Evolutionary conservation across 805 yeast genomes (phyloP).

Genomic region (Debaryomyces tyrocola): DNA sequence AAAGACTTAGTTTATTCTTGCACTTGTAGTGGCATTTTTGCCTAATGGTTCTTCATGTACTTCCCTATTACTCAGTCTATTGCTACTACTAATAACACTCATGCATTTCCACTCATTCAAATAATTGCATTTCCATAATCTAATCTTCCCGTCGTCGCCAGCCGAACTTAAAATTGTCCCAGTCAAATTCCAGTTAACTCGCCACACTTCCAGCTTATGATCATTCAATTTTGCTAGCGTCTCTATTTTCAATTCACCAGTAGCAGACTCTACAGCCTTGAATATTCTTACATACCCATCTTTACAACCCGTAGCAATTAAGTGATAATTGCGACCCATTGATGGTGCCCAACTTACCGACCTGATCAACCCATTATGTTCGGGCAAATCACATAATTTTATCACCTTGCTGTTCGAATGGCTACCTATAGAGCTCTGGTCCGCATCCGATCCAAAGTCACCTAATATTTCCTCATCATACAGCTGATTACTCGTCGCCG

Average conservation of each 20-base stretch:
- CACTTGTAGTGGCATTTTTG: background rate
- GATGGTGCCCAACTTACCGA: conserved; percentile 96
- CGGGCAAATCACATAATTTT: conserved; percentile 67
- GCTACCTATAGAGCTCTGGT: conserved; percentile 7
- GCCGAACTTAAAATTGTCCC: conserved; percentile 91
- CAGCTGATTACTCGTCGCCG: conserved; percentile 7
- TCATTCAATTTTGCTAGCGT: conserved; percentile 68
- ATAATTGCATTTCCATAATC: conserved; percentile 89
- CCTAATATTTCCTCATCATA: conserved; percentile 1
- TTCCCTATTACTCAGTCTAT: conserved; percentile 21
- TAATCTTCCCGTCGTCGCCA: conserved; percentile 91
- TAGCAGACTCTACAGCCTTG: conserved; percentile 55
- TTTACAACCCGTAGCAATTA: conserved; percentile 93
- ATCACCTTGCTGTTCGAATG: conserved; percentile 38
- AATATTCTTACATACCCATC: conserved; percentile 90
- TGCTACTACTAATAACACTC: conserved; percentile 55
- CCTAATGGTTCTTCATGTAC: conserved; percentile 12
- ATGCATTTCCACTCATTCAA: conserved; percentile 87
- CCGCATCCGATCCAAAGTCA: conserved; percentile 7
- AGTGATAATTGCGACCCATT: conserved; percentile 85
- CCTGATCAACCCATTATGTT: conserved; percentile 83
- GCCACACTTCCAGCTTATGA: conserved; percentile 91
- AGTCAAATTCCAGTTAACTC: conserved; percentile 91
- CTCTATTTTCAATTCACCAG: conserved; percentile 47
- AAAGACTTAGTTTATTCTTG: conserved; percentile 2